These are phyloP conservation scores for Quercus ilex DNA, from an alignment of 306 rosid genomes.

Conservation along the genomic window DNA sequence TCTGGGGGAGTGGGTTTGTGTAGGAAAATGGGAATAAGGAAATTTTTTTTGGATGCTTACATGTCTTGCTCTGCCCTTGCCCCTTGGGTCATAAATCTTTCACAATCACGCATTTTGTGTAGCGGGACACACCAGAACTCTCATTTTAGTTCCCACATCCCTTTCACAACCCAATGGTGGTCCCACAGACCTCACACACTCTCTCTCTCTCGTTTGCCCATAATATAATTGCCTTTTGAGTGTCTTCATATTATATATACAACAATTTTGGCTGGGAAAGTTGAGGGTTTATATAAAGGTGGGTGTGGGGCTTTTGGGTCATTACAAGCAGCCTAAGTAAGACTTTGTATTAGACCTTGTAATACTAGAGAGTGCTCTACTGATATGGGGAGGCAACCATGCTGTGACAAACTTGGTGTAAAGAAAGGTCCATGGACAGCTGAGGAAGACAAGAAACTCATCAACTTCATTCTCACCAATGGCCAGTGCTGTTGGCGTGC, in stretches of 20 bases:
- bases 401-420: conserved; percentile 94
- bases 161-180: conserved; percentile 67
- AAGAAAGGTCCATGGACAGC: conserved; percentile 99
- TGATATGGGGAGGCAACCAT: conserved; percentile 91
- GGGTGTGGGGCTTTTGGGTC: conserved; percentile 54
- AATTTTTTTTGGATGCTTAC: conserved; percentile 18
- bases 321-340: conserved; percentile 38
- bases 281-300: conserved; percentile 46
- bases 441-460: conserved; percentile 91
- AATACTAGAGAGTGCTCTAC: neutral
- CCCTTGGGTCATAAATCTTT: conserved; percentile 39
- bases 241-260: conserved; percentile 10
- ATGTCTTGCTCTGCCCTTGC: conserved; percentile 30
- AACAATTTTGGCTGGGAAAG: conserved; percentile 32
- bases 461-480: conserved; percentile 77
- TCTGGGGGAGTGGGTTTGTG: conserved; percentile 39
- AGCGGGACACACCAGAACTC: conserved; percentile 37
- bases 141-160: conserved; percentile 53
- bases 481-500: conserved; percentile 99
- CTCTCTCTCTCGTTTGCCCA: neutral
- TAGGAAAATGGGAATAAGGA: conserved; percentile 31
- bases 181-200: conserved; percentile 30
- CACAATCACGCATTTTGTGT: conserved; percentile 32
- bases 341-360: conserved; percentile 21
- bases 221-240: conserved; percentile 8